A percentile compares a stretch with the other conserved stretches of the same genome.
These are phyloP conservation scores for Cryptococcus sp. DNA, from an alignment of 1,284 basidiomycete species.

Conservation along the genomic window DNA sequence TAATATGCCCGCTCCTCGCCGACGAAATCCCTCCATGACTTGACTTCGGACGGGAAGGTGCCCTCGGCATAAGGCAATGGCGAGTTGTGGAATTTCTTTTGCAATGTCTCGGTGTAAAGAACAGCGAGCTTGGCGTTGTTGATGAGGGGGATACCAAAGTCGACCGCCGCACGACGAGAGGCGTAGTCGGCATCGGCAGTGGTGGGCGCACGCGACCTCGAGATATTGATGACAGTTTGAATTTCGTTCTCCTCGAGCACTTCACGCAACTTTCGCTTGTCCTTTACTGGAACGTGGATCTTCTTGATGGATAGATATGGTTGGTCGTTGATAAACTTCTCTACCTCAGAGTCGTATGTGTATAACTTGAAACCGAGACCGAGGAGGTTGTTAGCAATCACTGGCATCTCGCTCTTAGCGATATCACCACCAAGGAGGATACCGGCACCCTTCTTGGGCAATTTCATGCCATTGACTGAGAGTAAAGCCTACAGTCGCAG, in stretches of 20 bases:
- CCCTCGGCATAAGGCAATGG: slow-evolving; percentile 84
- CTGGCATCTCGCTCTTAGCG: slow-evolving; percentile 73
- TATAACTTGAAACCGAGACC: slow-evolving; percentile 96
- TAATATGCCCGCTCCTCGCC: slow-evolving; percentile 23
- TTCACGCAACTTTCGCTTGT: slow-evolving; percentile 92
- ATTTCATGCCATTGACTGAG: slow-evolving; percentile 67
- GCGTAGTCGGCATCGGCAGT: slow-evolving; percentile 95
- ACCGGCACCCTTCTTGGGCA: slow-evolving; percentile 64
- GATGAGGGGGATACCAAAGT: slow-evolving; percentile 79
- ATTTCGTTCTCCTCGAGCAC: slow-evolving; percentile 85
- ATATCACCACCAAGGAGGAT: slow-evolving; percentile 71
- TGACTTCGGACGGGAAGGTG: slow-evolving; percentile 88
- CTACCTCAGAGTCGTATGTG: slow-evolving; percentile 75
- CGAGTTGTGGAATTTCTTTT: slow-evolving; percentile 81
- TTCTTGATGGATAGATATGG: slow-evolving; percentile 74
- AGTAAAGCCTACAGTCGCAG: slow-evolving; percentile 60
- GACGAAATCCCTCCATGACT: slow-evolving; percentile 85
- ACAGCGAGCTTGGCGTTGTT: slow-evolving; percentile 89
- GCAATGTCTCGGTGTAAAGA: slow-evolving; percentile 88
- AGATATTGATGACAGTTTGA: slow-evolving; percentile 92
- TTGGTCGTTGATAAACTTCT: slow-evolving; percentile 78
- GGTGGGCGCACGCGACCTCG: slow-evolving; percentile 74
- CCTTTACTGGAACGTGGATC: slow-evolving; percentile 95
- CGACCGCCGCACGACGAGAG: slow-evolving; percentile 84
- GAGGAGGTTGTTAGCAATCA: slow-evolving; percentile 85